Evolutionary conservation across 2,329 filamentous ascomycete genomes (phyloP).

Genomic region (Sporothrix euskadiensis): DNA sequence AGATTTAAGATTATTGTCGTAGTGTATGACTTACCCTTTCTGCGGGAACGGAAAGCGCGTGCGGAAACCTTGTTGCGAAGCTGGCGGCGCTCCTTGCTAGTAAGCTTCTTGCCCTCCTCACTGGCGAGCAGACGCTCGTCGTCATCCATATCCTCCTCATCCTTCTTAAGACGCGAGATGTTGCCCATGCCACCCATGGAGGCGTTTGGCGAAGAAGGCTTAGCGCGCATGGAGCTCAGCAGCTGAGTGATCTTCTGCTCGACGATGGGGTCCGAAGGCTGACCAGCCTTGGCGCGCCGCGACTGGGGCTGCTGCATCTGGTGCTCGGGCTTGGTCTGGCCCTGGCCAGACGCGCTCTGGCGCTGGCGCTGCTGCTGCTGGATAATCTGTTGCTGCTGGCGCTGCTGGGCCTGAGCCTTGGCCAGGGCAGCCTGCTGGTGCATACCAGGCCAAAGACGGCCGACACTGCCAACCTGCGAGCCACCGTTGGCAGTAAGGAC

Average conservation of each 20-base stretch:
- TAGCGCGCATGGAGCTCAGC: constrained; percentile 86
- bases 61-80: constrained; percentile 99
- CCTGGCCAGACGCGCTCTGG: constrained; percentile 42
- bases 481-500: constrained; percentile 41
- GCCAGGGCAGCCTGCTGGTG: constrained; percentile 84
- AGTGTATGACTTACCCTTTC: constrained; percentile 75
- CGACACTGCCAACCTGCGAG: constrained; percentile 55
- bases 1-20: not conserved
- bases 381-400: constrained; percentile 63
- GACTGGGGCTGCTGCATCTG: constrained; percentile 45
- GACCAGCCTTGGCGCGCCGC: constrained; percentile 52
- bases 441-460: constrained; percentile 88
- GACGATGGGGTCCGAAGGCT: constrained; percentile 66
- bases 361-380: constrained; percentile 55
- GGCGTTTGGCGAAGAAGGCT: constrained; percentile 56
- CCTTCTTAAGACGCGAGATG: constrained; percentile 74
- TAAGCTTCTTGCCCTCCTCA: constrained; percentile 98
- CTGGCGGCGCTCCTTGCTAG: constrained; percentile 93
- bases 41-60: constrained; percentile 92
- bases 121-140: constrained; percentile 92
- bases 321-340: constrained; percentile 46
- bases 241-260: constrained; percentile 95
- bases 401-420: constrained; percentile 70
- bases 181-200: constrained; percentile 61
- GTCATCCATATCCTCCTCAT: constrained; percentile 98